A percentile compares a stretch with the other conserved stretches of the same genome.
Conservation (phyloP, 768 basidiomycete genomes). For the Tylopilus cervinicoccineus region DNA sequence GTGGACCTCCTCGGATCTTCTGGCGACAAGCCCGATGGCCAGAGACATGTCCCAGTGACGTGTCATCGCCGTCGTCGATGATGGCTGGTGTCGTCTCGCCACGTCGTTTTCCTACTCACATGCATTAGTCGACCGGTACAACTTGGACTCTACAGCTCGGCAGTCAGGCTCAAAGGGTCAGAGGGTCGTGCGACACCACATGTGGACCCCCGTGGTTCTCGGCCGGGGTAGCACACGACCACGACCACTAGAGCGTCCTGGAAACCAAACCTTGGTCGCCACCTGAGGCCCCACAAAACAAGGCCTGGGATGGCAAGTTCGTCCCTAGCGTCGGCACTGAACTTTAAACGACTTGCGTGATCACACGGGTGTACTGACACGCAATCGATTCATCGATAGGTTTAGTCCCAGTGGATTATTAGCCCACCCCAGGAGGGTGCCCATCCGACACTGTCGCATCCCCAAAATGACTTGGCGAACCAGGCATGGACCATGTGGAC, state of each 20-base stretch:
- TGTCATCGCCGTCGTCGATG: conserved; percentile 16
- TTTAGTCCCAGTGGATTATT: conserved; percentile 7
- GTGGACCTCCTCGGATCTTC: conserved; percentile 5
- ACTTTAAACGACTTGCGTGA: conserved; percentile 6
- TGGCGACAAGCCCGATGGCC: conserved; percentile 1
- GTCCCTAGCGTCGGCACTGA: conserved; percentile 7
- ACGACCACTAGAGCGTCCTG: neutral
- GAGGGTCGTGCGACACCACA: conserved; percentile 12
- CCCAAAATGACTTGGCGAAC: conserved; percentile 14
- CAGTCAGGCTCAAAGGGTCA: too few relatives aligned
- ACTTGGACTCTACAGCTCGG: too few relatives aligned
- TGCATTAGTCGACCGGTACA: neutral
- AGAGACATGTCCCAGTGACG: neutral
- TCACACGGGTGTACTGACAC: conserved; percentile 10
- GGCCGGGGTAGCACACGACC: neutral
- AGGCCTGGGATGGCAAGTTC: conserved; percentile 9
- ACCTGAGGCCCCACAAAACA: neutral
- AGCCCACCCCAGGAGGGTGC: conserved; percentile 6
- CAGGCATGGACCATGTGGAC: conserved; percentile 8
- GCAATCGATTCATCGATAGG: conserved; percentile 5
- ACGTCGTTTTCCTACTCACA: neutral
- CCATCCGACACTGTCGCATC: conserved; percentile 14
- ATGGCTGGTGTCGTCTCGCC: neutral
- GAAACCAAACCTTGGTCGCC: conserved; percentile 2
- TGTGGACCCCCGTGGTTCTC: conserved; percentile 2